A percentile compares a stretch with the other conserved stretches of the same genome.
Evolutionary conservation across 768 basidiomycete genomes (phyloP).

Genomic region (Inosperma sp.): DNA sequence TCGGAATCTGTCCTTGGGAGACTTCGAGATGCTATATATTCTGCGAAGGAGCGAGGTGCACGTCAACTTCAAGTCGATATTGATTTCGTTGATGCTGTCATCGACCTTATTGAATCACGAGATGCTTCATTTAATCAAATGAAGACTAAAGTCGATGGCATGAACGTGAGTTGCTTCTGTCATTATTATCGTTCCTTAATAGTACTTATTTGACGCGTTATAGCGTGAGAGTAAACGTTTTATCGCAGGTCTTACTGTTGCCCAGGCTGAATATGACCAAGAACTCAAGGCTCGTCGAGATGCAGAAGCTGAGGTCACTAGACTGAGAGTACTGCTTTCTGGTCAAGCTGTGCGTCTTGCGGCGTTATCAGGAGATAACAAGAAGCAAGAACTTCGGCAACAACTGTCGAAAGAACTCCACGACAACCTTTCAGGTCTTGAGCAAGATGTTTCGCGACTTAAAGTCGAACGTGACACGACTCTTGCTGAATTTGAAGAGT

Average conservation of each 20-base stretch:
- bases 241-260: slow-evolving; percentile 87
- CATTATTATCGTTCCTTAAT: background rate
- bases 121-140: slow-evolving; percentile 58
- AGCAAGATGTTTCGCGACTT: slow-evolving; percentile 81
- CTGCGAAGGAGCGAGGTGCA: slow-evolving; percentile 55
- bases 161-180: slow-evolving; percentile 60
- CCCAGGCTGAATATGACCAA: slow-evolving; percentile 90
- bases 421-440: slow-evolving; percentile 70
- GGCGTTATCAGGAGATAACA: slow-evolving; percentile 75
- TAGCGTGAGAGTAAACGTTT: slow-evolving; percentile 91
- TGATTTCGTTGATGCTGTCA: slow-evolving; percentile 65
- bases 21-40: slow-evolving; percentile 57
- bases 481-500: slow-evolving; percentile 89
- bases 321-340: slow-evolving; percentile 77
- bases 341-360: slow-evolving; percentile 86
- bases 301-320: slow-evolving; percentile 87
- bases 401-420: slow-evolving; percentile 75
- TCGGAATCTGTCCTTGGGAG: slow-evolving; percentile 45
- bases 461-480: slow-evolving; percentile 89
- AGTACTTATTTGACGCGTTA: slow-evolving; percentile 7
- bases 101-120: slow-evolving; percentile 60
- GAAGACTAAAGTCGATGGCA: slow-evolving; percentile 75
- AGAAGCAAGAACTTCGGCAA: slow-evolving; percentile 72
- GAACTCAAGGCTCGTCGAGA: slow-evolving; percentile 86
- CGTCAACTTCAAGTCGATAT: slow-evolving; percentile 67